phyloP scores from a whole-genome alignment of 2,329 filamentous ascomycete genomes.

The Fusarium sp. region DNA sequence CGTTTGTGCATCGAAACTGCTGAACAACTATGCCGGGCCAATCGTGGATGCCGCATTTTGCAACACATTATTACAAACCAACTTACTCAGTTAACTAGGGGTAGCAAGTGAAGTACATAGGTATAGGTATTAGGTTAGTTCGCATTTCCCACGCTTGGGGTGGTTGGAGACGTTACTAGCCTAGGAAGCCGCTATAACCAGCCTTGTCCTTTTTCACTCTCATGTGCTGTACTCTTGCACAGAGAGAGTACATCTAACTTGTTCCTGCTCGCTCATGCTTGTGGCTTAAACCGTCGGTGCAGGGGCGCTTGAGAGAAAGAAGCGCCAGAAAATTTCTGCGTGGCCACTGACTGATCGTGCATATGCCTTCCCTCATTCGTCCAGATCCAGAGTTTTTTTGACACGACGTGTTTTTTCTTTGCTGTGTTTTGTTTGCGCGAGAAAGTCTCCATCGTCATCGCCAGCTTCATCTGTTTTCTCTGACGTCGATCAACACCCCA shows the following conservation, averaged over 20 bases:
- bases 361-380: constrained; percentile 29
- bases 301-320: constrained; percentile 14
- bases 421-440: constrained; percentile 1
- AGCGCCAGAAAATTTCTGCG: constrained; percentile 31
- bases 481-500: constrained; percentile 33
- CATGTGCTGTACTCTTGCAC: constrained; percentile 3
- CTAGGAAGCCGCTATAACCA: constrained; percentile 26
- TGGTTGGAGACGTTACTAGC: constrained; percentile 43
- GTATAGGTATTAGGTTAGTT: not conserved
- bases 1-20: constrained; percentile 4
- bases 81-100: not conserved
- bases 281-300: constrained; percentile 30
- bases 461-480: constrained; percentile 18
- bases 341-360: constrained; percentile 30
- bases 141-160: constrained; percentile 32
- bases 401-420: not conserved
- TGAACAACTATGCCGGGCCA: constrained; percentile 4
- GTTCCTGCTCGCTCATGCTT: constrained; percentile 18
- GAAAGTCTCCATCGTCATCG: constrained; percentile 29
- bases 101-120: constrained; percentile 3
- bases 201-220: constrained; percentile 36
- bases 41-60: constrained; percentile 19
- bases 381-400: constrained; percentile 11
- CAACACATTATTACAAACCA: not conserved
- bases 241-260: too few relatives aligned